Evolutionary conservation across 2,329 filamentous ascomycete species (phyloP), one percentile per base, ranked within the genome.

Genomic region (Colletotrichum tabaci): DNA sequence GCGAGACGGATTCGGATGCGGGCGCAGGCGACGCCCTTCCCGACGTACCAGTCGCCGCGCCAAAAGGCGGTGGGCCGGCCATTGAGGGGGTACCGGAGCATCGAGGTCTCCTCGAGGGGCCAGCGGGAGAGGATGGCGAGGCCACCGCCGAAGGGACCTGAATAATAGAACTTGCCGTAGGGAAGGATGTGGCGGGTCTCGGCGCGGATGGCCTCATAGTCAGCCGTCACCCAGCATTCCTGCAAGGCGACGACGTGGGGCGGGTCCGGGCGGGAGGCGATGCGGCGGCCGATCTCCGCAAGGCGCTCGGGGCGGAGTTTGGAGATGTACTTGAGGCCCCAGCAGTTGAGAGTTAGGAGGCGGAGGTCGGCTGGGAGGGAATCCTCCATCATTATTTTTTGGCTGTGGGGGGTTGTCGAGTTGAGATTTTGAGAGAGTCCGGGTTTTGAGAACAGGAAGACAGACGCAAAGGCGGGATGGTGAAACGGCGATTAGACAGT

Each of bases 31-130:
- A 98, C 91, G 18, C 96, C 96, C 80, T 98, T 98, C 0, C 96
- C 96, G 12, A 98, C 95, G 79, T 91, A 98, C 94, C 96, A 98
- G 81, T 98, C 96, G 13, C 96, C 96, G 72, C 96, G 88, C 84
- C 93, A 98, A 82, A 98, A 98, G 5, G 96, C 96, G 12, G 95
- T 96, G 7, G 96, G 96, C 21, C 96, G 89, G 21, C 96, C 96
- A 80, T 98, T 98, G 64, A 99, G 87, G n/a, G 94, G 91, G 80
- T 98, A 99, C 4, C 87, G 87, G 75, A 90, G 88, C 94, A 98
- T 97, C 77, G 88, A 91, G 81, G 92, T 95, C 84, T 97, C 93
- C 77, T 94, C 92, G 74, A 99, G 95, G 26, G 96, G 95, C 94
- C 95, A 98, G 86, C 91, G 89, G 58, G 94, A 97, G 58, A 98